A percentile compares a stretch with the other conserved stretches of the same genome.
These are phyloP conservation scores for Solanum appendiculatum DNA, from an alignment of 257 asterid species.

Conservation along the genomic window DNA sequence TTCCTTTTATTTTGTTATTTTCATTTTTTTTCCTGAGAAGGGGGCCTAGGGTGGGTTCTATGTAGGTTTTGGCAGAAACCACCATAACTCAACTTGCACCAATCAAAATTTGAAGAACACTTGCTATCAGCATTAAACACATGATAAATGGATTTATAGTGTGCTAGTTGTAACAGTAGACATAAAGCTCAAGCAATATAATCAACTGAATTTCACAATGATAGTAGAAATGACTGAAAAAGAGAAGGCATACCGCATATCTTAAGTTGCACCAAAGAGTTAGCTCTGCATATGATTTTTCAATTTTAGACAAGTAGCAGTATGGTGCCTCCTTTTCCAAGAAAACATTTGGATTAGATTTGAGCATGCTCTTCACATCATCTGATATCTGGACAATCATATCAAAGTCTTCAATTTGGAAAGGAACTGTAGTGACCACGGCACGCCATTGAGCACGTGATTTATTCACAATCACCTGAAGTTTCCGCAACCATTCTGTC, in stretches of 20 bases:
- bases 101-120: background rate
- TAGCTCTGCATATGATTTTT: conserved; percentile 59
- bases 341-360: conserved; percentile 56
- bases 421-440: conserved; percentile 42
- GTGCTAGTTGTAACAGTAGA: background rate
- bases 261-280: conserved; percentile 87
- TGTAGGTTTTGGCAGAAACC: background rate
- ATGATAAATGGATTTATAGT: background rate
- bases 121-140: background rate
- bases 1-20: background rate
- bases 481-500: conserved; percentile 4
- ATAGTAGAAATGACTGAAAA: background rate
- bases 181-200: background rate
- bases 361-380: conserved; percentile 66
- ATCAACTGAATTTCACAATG: background rate
- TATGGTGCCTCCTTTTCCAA: conserved; percentile 83
- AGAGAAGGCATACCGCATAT: conserved; percentile 27
- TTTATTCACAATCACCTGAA: conserved; percentile 82
- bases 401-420: conserved; percentile 53
- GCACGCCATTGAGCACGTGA: conserved; percentile 78
- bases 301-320: conserved; percentile 67
- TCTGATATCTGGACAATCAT: conserved; percentile 64
- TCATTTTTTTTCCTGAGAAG: background rate
- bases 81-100: background rate
- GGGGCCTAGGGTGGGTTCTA: background rate